Conservation (phyloP, 176 grass and related monocot genomes). For the Canna indica region DNA sequence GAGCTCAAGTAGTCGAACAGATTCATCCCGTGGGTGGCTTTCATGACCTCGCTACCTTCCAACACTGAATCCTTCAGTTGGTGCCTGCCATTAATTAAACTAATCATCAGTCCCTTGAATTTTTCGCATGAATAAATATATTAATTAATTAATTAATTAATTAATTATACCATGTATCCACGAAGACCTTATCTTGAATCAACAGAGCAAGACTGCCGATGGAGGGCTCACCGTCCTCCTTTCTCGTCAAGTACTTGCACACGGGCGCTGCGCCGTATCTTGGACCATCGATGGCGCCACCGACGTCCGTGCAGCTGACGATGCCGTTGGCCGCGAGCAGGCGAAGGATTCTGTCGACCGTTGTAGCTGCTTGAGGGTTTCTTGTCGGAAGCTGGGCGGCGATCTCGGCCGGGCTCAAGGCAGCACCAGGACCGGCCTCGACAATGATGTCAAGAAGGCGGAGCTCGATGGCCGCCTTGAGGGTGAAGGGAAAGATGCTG, state of each 20-base stretch:
- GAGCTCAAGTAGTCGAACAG: too few relatives aligned
- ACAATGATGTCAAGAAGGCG: constrained; percentile 54
- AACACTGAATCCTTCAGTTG: constrained; percentile 58
- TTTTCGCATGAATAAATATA: too few relatives aligned
- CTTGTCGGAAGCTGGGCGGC: constrained; percentile 35
- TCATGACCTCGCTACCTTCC: constrained; percentile 70
- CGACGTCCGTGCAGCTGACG: too few relatives aligned
- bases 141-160: too few relatives aligned
- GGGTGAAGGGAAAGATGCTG: constrained; percentile 79
- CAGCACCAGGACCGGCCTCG: constrained; percentile 4
- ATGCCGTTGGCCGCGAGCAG: constrained; percentile 61
- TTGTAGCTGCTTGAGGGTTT: constrained; percentile 28
- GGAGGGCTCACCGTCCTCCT: too few relatives aligned
- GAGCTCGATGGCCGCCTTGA: constrained; percentile 84
- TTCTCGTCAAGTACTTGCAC: too few relatives aligned
- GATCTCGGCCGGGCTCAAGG: constrained; percentile 43
- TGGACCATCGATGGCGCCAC: too few relatives aligned
- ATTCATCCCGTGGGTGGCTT: constrained; percentile 83
- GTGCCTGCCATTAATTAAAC: constrained; percentile 47
- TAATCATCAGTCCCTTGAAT: too few relatives aligned
- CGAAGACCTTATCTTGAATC: too few relatives aligned
- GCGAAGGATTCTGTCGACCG: constrained; percentile 83
- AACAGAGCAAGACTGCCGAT: too few relatives aligned
- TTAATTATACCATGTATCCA: constrained; percentile 57
- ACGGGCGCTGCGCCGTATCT: too few relatives aligned